These are phyloP conservation scores for Tricholoma furcatifolium DNA, from an alignment of 768 basidiomycete genomes.

Conservation along the genomic window DNA sequence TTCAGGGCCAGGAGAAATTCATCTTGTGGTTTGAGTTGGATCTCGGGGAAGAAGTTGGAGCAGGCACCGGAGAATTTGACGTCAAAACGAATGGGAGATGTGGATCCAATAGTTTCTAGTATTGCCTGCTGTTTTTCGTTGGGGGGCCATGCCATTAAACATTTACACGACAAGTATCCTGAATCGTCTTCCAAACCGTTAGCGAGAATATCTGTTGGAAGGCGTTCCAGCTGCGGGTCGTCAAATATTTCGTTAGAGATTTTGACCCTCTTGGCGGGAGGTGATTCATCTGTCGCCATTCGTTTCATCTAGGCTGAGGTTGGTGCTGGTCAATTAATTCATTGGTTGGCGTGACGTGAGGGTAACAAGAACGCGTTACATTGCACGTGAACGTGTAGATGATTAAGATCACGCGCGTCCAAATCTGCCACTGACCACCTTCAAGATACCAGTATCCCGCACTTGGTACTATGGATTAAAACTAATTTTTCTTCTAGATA, in stretches of 20 bases:
- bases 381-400: constrained; percentile 11
- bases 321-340: background rate
- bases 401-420: constrained; percentile 3
- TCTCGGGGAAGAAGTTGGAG: constrained; percentile 27
- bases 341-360: background rate
- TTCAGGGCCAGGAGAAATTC: constrained; percentile 47
- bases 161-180: constrained; percentile 39
- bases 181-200: constrained; percentile 25
- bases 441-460: background rate
- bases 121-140: constrained; percentile 30
- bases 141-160: constrained; percentile 46
- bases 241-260: constrained; percentile 15
- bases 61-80: constrained; percentile 34
- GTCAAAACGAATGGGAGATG: constrained; percentile 32
- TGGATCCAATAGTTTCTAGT: constrained; percentile 23
- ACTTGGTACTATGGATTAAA: too few relatives aligned
- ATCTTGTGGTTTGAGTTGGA: constrained; percentile 42
- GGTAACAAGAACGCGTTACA: constrained; percentile 10
- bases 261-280: constrained; percentile 8
- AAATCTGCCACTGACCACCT: background rate
- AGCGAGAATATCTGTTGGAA: constrained; percentile 30
- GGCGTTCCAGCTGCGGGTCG: constrained; percentile 25
- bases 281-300: background rate
- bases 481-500: too few relatives aligned
- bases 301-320: constrained; percentile 10